phyloP scores from a whole-genome alignment of 1,139 yeast species.

The Scheffersomyces segobiensis region DNA sequence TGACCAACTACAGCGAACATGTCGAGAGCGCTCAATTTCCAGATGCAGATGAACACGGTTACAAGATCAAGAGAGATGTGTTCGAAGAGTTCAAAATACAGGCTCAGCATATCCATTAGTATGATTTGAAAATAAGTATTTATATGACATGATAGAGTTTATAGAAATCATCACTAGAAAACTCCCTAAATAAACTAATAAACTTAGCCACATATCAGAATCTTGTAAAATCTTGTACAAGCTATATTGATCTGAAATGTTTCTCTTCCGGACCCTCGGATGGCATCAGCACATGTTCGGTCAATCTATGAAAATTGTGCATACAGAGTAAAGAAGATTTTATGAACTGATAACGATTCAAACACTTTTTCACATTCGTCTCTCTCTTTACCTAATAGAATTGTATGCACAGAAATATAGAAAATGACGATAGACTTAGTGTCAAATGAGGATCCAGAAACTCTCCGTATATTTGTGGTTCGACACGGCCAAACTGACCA shows the following conservation, averaged over 20 bases:
- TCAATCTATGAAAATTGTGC: not conserved
- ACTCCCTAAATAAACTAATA: not conserved
- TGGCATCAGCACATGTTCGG: not conserved
- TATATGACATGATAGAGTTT: not conserved
- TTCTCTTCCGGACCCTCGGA: not conserved
- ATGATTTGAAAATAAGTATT: not conserved
- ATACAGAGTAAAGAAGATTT: not conserved
- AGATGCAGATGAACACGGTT: conserved; percentile 59
- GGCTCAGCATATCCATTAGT: conserved; percentile 1
- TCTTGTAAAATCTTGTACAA: not conserved
- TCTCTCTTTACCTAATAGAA: not conserved
- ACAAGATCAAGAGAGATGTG: conserved; percentile 67
- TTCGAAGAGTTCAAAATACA: conserved; percentile 45
- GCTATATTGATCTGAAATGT: too few relatives aligned
- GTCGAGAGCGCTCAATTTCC: conserved; percentile 64
- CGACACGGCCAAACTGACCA: conserved; percentile 84
- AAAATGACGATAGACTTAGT: conserved; percentile 31
- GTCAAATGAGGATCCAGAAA: conserved; percentile 34
- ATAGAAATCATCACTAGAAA: not conserved
- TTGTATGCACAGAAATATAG: not conserved
- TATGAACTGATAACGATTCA: not conserved
- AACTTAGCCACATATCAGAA: not conserved
- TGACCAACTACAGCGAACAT: conserved; percentile 57
- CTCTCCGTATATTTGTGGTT: conserved; percentile 58
- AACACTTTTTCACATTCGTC: not conserved